These are phyloP conservation scores for Tremella mesenterica DNA, from an alignment of 768 basidiomycete genomes.

Conservation along the genomic window DNA sequence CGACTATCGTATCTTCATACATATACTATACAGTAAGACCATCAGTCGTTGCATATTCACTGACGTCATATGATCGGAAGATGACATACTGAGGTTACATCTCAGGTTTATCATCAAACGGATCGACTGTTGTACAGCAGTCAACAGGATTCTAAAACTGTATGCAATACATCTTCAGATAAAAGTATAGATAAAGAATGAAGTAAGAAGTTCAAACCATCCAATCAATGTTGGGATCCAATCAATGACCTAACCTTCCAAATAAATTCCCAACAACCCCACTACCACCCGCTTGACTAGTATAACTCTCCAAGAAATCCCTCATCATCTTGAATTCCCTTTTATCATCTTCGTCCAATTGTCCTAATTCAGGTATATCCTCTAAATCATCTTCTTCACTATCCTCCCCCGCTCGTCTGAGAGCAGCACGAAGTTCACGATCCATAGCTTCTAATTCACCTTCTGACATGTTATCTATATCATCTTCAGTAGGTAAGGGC, in stretches of 20 bases:
- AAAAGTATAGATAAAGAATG: no score
- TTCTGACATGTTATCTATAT: slow-evolving; percentile 56
- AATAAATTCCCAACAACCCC: slow-evolving; percentile 88
- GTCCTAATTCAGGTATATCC: slow-evolving; percentile 29
- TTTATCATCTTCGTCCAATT: slow-evolving; percentile 32
- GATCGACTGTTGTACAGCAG: neutral
- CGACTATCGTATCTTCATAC: no score
- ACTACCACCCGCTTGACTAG: slow-evolving; percentile 75
- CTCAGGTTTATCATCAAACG: neutral
- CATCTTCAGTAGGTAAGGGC: slow-evolving; percentile 44
- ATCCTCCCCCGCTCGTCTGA: slow-evolving; percentile 50
- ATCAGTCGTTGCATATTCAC: no score
- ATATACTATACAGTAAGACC: no score
- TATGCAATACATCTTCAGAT: no score
- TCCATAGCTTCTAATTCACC: slow-evolving; percentile 71
- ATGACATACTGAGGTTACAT: no score
- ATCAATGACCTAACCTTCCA: slow-evolving; percentile 67
- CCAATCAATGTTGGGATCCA: slow-evolving; percentile 43
- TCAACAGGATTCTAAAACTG: neutral
- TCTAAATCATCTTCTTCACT: slow-evolving; percentile 48
- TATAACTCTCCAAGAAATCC: slow-evolving; percentile 94
- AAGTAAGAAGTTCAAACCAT: neutral
- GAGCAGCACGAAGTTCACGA: slow-evolving; percentile 61
- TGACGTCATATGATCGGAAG: no score
- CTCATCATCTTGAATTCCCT: slow-evolving; percentile 84